phyloP scores from a whole-genome alignment of 768 basidiomycete species.

The Boletus pseudopeckii region DNA sequence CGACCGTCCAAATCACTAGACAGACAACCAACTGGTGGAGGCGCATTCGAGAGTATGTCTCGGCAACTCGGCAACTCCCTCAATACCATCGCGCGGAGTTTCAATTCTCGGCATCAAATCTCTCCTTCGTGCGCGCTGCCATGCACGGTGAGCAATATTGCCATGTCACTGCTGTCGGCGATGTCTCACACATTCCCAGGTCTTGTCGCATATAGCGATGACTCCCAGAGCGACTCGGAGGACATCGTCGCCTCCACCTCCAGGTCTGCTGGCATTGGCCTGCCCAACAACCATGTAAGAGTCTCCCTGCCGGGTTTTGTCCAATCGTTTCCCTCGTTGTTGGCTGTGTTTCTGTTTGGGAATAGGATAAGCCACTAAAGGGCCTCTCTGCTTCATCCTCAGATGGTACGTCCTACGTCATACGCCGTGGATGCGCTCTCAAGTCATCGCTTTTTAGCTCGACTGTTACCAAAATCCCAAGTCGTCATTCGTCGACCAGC shows the following conservation, averaged over 20 bases:
- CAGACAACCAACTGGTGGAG: slow-evolving; percentile 31
- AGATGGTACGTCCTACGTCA: slow-evolving; percentile 25
- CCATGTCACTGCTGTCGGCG: not conserved
- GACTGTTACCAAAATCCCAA: slow-evolving; percentile 49
- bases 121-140: slow-evolving; percentile 11
- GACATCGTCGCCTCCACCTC: slow-evolving; percentile 35
- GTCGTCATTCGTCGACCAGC: slow-evolving; percentile 55
- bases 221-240: slow-evolving; percentile 59
- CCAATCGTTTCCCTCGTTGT: slow-evolving; percentile 61
- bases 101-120: slow-evolving; percentile 12
- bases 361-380: slow-evolving; percentile 61
- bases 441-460: slow-evolving; percentile 28
- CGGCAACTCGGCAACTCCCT: slow-evolving; percentile 28
- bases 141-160: slow-evolving; percentile 31
- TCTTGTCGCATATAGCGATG: slow-evolving; percentile 61
- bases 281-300: slow-evolving; percentile 56
- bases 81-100: slow-evolving; percentile 18
- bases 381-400: slow-evolving; percentile 18
- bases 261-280: slow-evolving; percentile 6
- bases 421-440: not conserved
- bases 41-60: slow-evolving; percentile 20
- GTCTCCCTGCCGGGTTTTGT: slow-evolving; percentile 38
- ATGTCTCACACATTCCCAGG: slow-evolving; percentile 34
- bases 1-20: slow-evolving; percentile 36
- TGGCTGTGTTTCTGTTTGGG: slow-evolving; percentile 56